phyloP scores from a whole-genome alignment of 495 filamentous ascomycete genomes.

The Parmelia sp. region DNA sequence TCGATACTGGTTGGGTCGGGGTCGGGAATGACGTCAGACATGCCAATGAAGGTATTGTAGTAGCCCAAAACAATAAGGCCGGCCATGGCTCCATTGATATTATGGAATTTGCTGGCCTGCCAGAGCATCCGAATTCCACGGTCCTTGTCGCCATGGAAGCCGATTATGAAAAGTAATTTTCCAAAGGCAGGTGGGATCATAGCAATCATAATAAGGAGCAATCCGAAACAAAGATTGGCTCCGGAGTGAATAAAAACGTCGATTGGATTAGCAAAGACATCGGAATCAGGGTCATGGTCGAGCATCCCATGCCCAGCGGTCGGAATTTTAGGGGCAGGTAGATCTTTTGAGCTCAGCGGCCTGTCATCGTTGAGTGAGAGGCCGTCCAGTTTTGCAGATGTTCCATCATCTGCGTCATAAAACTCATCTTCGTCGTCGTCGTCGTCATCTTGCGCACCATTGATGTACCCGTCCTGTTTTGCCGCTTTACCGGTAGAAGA shows the following conservation, averaged over 20 bases:
- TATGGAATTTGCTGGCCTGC: slow-evolving; percentile 81
- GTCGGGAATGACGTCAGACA: slow-evolving; percentile 78
- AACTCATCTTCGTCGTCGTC: slow-evolving; percentile 40
- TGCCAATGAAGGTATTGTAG: slow-evolving; percentile 78
- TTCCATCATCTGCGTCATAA: slow-evolving; percentile 38
- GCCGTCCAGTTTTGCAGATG: slow-evolving; percentile 33
- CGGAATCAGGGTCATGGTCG: slow-evolving; percentile 45
- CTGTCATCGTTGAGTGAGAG: slow-evolving; percentile 28
- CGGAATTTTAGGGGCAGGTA: slow-evolving; percentile 25
- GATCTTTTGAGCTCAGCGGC: slow-evolving; percentile 6
- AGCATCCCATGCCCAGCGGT: slow-evolving; percentile 31
- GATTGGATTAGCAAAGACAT: slow-evolving; percentile 59
- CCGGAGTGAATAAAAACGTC: slow-evolving; percentile 88
- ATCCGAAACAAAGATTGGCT: slow-evolving; percentile 79
- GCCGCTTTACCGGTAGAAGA: not conserved
- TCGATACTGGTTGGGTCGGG: slow-evolving; percentile 44
- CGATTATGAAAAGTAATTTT: slow-evolving; percentile 77
- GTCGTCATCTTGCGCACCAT: slow-evolving; percentile 28
- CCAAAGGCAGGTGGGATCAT: slow-evolving; percentile 88
- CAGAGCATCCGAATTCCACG: slow-evolving; percentile 80
- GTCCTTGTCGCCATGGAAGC: slow-evolving; percentile 86
- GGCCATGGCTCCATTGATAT: slow-evolving; percentile 86
- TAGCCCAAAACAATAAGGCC: slow-evolving; percentile 74
- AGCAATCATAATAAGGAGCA: slow-evolving; percentile 76
- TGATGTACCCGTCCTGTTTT: not conserved